Evolutionary conservation across 2,329 filamentous ascomycete species (phyloP).

Genomic region (Elsinoe ampelina): DNA sequence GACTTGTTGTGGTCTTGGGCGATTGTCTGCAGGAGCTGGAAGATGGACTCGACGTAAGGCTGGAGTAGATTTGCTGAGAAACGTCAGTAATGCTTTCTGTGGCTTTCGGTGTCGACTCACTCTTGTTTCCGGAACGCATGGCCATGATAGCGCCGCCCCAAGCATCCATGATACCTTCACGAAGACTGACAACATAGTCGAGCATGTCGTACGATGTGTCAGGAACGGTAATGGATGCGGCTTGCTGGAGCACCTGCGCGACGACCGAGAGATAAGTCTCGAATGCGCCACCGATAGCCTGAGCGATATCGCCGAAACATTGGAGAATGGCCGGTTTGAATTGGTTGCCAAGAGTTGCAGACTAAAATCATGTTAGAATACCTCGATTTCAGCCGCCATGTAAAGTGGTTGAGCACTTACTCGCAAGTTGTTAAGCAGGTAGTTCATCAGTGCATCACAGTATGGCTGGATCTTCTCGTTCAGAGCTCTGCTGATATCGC

Average conservation of each 20-base stretch:
- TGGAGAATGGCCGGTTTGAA: constrained; percentile 98
- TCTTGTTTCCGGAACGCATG: constrained; percentile 72
- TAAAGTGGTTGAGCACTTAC: constrained; percentile 39
- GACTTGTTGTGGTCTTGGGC: constrained; percentile 77
- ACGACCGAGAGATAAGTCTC: constrained; percentile 90
- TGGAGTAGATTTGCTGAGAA: constrained; percentile 56
- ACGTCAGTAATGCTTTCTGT: constrained; percentile 21
- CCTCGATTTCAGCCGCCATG: constrained; percentile 14
- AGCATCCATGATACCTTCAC: constrained; percentile 97
- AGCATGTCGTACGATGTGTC: constrained; percentile 79
- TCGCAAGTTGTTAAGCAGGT: constrained; percentile 81
- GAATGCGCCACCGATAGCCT: constrained; percentile 84
- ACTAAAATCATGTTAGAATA: constrained; percentile 43
- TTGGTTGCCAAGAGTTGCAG: constrained; percentile 79
- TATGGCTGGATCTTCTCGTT: constrained; percentile 86
- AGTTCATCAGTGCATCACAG: constrained; percentile 98
- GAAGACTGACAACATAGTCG: constrained; percentile 88
- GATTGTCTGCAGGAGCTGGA: constrained; percentile 74
- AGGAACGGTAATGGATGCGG: constrained; percentile 68
- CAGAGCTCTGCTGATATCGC: constrained; percentile 87
- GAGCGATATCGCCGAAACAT: constrained; percentile 95
- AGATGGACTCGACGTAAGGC: constrained; percentile 75
- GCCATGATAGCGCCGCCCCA: constrained; percentile 96
- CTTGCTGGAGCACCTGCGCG: constrained; percentile 87
- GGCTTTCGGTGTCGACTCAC: constrained; percentile 24